phyloP scores from a whole-genome alignment of 805 yeast species.

The Metschnikowia koreensis region DNA sequence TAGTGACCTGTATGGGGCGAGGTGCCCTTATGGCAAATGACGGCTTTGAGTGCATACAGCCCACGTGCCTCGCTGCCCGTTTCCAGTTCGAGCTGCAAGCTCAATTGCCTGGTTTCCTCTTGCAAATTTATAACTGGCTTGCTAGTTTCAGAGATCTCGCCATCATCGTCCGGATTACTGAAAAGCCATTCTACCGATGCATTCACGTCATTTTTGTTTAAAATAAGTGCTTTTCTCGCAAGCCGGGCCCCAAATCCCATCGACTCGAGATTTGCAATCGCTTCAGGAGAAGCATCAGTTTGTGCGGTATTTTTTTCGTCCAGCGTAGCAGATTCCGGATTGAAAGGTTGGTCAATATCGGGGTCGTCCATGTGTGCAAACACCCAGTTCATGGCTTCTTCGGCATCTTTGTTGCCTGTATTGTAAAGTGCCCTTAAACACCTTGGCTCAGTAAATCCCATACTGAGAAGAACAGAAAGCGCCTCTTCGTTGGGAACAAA shows the following conservation, averaged over 20 bases:
- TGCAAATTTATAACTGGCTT: constrained; percentile 29
- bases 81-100: constrained; percentile 12
- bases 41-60: constrained; percentile 55
- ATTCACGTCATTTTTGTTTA: constrained; percentile 61
- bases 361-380: constrained; percentile 86
- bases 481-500: constrained; percentile 59
- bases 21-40: constrained; percentile 85
- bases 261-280: constrained; percentile 47
- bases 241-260: constrained; percentile 79
- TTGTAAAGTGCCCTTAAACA: constrained; percentile 64
- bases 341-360: constrained; percentile 66
- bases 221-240: constrained; percentile 68
- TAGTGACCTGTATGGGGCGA: constrained; percentile 92
- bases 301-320: background rate
- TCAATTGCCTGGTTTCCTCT: constrained; percentile 19
- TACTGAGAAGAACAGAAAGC: constrained; percentile 55
- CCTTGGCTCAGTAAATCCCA: constrained; percentile 85
- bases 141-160: constrained; percentile 41
- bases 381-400: constrained; percentile 86
- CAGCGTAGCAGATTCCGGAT: constrained; percentile 13
- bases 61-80: constrained; percentile 13
- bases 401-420: constrained; percentile 65
- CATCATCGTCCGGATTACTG: constrained; percentile 74
- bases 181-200: constrained; percentile 92
- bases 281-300: constrained; percentile 30